phyloP scores from a whole-genome alignment of 257 asterid genomes.

The Gentiana dahurica region DNA sequence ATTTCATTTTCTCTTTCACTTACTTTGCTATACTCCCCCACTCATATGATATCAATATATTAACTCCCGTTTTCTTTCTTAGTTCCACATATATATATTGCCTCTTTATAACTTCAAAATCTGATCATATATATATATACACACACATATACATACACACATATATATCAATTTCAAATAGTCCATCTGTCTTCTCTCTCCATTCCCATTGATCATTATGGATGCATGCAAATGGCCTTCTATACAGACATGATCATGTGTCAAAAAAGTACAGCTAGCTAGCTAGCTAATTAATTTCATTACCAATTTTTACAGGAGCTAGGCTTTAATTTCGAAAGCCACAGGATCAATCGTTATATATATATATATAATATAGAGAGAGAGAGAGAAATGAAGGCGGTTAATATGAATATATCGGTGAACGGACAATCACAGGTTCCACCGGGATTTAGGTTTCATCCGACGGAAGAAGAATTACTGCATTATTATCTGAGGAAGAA shows the following conservation, averaged over 20 bases:
- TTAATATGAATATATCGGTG: constrained; percentile 40
- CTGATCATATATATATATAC: background rate
- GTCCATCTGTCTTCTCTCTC: background rate
- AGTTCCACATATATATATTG: background rate
- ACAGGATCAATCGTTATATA: background rate
- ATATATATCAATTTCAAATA: no score
- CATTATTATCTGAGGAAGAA: constrained; percentile 56
- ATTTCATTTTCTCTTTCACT: background rate
- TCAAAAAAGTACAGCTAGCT: no score
- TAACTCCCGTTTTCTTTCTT: background rate
- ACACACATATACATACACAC: no score
- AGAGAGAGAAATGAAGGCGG: background rate
- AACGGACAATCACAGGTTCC: constrained; percentile 58
- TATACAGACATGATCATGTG: no score
- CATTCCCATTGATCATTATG: background rate
- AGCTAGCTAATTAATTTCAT: no score
- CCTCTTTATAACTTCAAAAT: background rate
- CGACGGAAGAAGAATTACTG: constrained; percentile 62
- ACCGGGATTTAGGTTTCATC: constrained; percentile 65
- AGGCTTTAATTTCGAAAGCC: no score
- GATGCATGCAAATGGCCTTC: no score
- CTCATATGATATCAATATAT: background rate
- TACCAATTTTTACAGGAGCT: no score
- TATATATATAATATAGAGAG: no score
- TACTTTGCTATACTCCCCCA: background rate